Conservation (phyloP, 768 basidiomycete genomes). For the Xerocomus potaroensis region DNA sequence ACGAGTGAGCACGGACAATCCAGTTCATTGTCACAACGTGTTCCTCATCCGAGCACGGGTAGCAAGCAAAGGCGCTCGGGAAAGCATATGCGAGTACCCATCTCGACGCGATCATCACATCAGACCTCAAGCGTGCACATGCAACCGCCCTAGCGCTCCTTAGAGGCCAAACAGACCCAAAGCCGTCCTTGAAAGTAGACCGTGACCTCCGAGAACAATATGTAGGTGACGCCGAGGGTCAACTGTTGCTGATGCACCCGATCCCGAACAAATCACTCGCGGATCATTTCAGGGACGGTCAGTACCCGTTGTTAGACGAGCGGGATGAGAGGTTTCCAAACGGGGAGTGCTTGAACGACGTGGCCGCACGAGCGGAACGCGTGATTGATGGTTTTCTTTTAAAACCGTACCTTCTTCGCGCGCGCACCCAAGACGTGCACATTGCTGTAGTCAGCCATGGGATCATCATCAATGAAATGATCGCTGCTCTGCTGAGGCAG, state of each 20-base stretch:
- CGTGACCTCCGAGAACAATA: constrained; percentile 60
- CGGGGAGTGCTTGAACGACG: constrained; percentile 66
- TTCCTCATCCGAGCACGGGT: neutral
- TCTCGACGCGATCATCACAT: constrained; percentile 60
- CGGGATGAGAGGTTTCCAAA: constrained; percentile 58
- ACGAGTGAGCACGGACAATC: constrained; percentile 40
- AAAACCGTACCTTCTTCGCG: constrained; percentile 44
- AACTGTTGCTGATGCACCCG: constrained; percentile 36
- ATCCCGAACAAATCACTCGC: constrained; percentile 30
- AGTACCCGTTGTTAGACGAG: constrained; percentile 46
- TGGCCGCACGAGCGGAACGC: constrained; percentile 50
- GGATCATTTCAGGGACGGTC: constrained; percentile 48
- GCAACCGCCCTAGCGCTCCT: constrained; percentile 57
- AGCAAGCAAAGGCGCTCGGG: constrained; percentile 67
- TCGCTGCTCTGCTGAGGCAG: constrained; percentile 47
- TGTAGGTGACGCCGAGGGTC: constrained; percentile 70
- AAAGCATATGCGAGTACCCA: constrained; percentile 42
- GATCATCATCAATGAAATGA: constrained; percentile 59
- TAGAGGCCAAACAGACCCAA: constrained; percentile 42
- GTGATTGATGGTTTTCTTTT: constrained; percentile 51
- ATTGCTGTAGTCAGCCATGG: constrained; percentile 77
- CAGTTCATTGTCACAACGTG: neutral
- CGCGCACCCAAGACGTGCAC: constrained; percentile 40
- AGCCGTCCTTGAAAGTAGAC: constrained; percentile 45
- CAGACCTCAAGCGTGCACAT: constrained; percentile 60